phyloP scores from a whole-genome alignment of 139 green algal genomes.

The Pleodorina starrii region DNA sequence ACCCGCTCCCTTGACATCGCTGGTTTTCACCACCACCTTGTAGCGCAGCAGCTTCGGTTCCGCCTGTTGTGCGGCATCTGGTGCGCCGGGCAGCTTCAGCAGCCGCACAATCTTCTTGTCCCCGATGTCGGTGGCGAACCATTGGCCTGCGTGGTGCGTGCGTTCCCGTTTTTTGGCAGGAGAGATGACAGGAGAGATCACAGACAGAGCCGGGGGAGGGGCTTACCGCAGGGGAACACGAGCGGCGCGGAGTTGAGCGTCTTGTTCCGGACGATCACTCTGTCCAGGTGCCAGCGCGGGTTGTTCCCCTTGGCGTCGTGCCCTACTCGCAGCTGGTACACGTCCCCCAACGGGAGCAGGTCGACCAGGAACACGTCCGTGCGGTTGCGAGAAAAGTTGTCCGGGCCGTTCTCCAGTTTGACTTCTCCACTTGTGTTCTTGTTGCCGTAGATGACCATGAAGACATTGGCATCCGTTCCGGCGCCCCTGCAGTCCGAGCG shows the following conservation, averaged over 20 bases:
- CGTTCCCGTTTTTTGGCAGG: no score
- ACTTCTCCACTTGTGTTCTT: slow-evolving; percentile 57
- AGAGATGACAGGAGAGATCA: no score
- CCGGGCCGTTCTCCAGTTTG: slow-evolving; percentile 50
- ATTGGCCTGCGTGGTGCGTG: slow-evolving; percentile 24
- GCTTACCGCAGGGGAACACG: slow-evolving; percentile 61
- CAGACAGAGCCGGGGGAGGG: background rate
- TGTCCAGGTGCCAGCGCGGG: slow-evolving; percentile 63
- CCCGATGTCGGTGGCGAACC: slow-evolving; percentile 58
- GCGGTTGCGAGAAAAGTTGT: slow-evolving; percentile 57
- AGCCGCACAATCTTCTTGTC: slow-evolving; percentile 57
- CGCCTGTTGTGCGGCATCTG: background rate
- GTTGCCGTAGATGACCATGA: slow-evolving; percentile 56
- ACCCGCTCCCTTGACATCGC: slow-evolving; percentile 58
- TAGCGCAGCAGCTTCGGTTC: slow-evolving; percentile 50
- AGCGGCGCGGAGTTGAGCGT: slow-evolving; percentile 19
- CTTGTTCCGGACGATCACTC: slow-evolving; percentile 58
- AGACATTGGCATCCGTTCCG: slow-evolving; percentile 61
- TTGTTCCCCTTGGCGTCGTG: slow-evolving; percentile 63
- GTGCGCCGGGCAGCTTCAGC: slow-evolving; percentile 11
- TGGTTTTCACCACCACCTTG: slow-evolving; percentile 61
- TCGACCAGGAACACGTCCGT: slow-evolving; percentile 55
- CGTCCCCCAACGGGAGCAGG: slow-evolving; percentile 54
- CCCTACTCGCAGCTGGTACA: slow-evolving; percentile 54
- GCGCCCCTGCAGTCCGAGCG: slow-evolving; percentile 60